Evolutionary conservation across 1,139 yeast genomes (phyloP), one percentile per base, ranked within the genome.

Genomic region (Geotrichum histeridarum): DNA sequence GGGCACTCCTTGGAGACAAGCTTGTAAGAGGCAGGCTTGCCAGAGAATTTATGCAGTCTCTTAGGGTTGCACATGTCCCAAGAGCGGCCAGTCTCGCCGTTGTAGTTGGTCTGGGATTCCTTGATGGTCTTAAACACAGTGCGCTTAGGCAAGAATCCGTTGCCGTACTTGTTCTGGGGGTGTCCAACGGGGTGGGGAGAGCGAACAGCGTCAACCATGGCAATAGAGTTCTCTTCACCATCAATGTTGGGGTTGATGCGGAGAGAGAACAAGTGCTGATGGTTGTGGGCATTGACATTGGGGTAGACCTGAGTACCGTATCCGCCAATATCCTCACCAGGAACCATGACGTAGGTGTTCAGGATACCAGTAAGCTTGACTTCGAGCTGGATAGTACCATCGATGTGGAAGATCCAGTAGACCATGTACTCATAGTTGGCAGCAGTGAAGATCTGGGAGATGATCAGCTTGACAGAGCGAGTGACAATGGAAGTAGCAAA

Each of bases 291-390:
- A 67, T 84, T 84, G 53, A 84, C 89, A 60, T 82, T 80, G 57
- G 94, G 94, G 70, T 85, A 85, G 49, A 86, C 93, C 61, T 78
- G 76, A 41, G 93, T 84, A 57, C 94, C 94, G 84, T 86, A 86
- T 62, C 86, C 86, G 33, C 84, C 86, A 61, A 78, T 68, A 51
- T 76, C 80, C 71, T 84, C 91, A 63, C 76, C 84, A 54, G 82
- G 84, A 56, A 75, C 81, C 63, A 83, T 74, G 55, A 79, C 71
- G 64, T 75, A 83, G 44, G 91, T 85, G 77, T 85, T 60, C 39
- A 86, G 77, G 61, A 86, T 86, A 72, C 94, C 94, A 36, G 94
- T 86, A 61, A 86, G 79, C 73, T 86, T 83, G 62, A 86, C 75
- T 68, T 86, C 94, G 63, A 86, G 77, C 70, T 83, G 83, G 69